Percentiles rank a stretch among this genome's conserved stretches.
Evolutionary conservation across 805 yeast genomes (phyloP).

Genomic region (Monosporozyma aquatica): DNA sequence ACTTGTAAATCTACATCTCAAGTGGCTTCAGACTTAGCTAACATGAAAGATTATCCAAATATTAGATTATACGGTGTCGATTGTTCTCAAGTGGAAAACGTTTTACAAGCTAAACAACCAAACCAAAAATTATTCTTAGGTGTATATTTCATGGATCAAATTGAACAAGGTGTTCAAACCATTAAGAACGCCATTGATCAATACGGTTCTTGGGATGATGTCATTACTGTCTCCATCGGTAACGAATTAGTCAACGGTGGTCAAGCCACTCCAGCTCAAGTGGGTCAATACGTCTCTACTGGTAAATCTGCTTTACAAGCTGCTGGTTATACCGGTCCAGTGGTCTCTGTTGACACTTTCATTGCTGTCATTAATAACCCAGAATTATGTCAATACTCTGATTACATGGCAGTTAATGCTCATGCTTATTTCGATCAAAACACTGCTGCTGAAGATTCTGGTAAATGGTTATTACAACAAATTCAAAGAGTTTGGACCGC

Average conservation of each 20-base stretch:
- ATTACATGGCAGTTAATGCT: slow-evolving; percentile 93
- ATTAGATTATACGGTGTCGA: slow-evolving; percentile 84
- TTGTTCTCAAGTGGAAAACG: slow-evolving; percentile 71
- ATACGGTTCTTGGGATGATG: slow-evolving; percentile 72
- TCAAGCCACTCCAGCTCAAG: slow-evolving; percentile 60
- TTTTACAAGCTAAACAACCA: slow-evolving; percentile 52
- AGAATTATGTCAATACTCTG: slow-evolving; percentile 75
- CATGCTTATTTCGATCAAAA: slow-evolving; percentile 94
- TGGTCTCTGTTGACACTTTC: slow-evolving; percentile 93
- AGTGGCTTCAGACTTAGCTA: slow-evolving; percentile 51
- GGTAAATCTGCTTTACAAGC: slow-evolving; percentile 66
- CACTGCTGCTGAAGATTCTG: slow-evolving; percentile 70
- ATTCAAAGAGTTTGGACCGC: slow-evolving; percentile 83
- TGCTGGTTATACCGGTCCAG: slow-evolving; percentile 87
- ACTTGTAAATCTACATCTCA: slow-evolving; percentile 53
- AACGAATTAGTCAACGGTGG: slow-evolving; percentile 95
- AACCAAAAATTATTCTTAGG: slow-evolving; percentile 70
- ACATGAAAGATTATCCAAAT: slow-evolving; percentile 43
- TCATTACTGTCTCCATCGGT: slow-evolving; percentile 80
- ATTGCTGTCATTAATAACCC: slow-evolving; percentile 94
- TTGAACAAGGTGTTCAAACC: slow-evolving; percentile 44
- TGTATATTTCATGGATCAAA: slow-evolving; percentile 50
- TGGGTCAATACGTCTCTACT: slow-evolving; percentile 49
- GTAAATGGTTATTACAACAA: slow-evolving; percentile 82
- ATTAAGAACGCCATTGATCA: slow-evolving; percentile 50